Base-by-base conservation (phyloP, 139 green algal species). In the Volvox reticuliferus region DNA sequence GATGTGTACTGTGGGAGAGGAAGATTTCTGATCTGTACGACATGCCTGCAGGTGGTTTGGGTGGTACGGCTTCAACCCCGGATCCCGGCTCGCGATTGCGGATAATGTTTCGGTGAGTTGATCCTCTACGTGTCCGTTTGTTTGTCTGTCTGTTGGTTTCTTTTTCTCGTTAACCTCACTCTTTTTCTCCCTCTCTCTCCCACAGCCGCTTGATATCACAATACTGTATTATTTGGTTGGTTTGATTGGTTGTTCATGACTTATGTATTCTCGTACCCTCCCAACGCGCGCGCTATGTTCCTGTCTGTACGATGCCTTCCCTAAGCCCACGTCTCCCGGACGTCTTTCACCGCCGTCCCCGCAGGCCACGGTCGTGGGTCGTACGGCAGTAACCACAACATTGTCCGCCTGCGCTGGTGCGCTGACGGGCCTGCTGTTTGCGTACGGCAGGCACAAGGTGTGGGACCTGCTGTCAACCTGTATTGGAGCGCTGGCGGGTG, bases 301-400 rank as follows among this genome's bases (percentile, higher is more conserved):
- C 44, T 55, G 5, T 55, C 5, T 55, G 44, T 5, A 55, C 44
- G 5, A 55, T 55, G 5, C 9, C 44, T 9, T 9, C 65, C 21
- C 65, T 24, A 24, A 73, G 9, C 65, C 71, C 71, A 36, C 67
- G 3, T 65, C 83, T 62, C 9, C 50, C 68, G 28, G 12, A 67
- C 13, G 12, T 1, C 83, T 0, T 76, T 36, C 35, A 9, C 35
- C 65, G 6, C 65, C 65, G 5, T 26, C 65, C 63, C 20, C 36
- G 1, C 85, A 69, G 32, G 63, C 90, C 1, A 73, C 71, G 3
- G 61, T 94, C 0, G 89, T 90, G 1, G 71, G 79, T 14, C 88
- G 91, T 67, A 89, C 81, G 22, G 95, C 95, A 14, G 93, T 96
- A 18, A 96, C 91, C 91, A 98, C 96, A 63, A 98, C 96, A 5